Base-by-base conservation (phyloP, 768 basidiomycete species). In the Mrakia frigida region DNA sequence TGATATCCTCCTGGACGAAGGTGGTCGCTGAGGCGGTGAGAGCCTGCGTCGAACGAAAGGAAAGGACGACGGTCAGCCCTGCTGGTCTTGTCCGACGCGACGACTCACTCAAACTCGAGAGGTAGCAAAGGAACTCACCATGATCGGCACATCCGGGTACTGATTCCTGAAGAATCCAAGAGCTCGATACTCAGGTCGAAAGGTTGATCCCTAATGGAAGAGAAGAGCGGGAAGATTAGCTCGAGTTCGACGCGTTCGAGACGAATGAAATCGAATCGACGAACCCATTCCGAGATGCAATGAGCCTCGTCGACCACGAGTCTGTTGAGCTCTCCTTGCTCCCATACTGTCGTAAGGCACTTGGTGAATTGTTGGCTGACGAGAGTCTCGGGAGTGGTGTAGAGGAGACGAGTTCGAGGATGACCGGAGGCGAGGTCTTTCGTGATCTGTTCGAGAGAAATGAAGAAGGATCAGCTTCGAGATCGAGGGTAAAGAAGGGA, bases 321-420 rank as follows among this genome's bases (percentile, higher is more conserved):
- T 10, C 92, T 86, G 77, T 89, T 91, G 5, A 94, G 84, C 73
- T 88, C 86, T 11, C 86, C 84, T 23, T 88, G 85, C n/a, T 85
- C 81, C 77, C 92, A 85, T 23, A 90, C 81, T 2, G 80, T 82
- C 10, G 84, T 82, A 37, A 94, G 84, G 0, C 89, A 81, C 43
- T 82, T 82, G 74, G 86, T 82, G 73, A 92, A 88, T 14, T 90
- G 88, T 11, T 84, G 61, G 0, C 85, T 87, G 69, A 86, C 86
- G 59, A 93, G 84, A 71, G 88, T 89, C 81, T 94, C 93, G 0
- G 93, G 92, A 0, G 92, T 93, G 41, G 89, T 89, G 80, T 94
- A 94, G 14, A 94, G 84, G 18, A 94, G 84, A 21, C 90, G 88
- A 74, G 85, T 88, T 21, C 73, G 81, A 0, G 90, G 90, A 78